Evolutionary conservation across 2,329 filamentous ascomycete species (phyloP).

Genomic region (Fusarium goolgardi): DNA sequence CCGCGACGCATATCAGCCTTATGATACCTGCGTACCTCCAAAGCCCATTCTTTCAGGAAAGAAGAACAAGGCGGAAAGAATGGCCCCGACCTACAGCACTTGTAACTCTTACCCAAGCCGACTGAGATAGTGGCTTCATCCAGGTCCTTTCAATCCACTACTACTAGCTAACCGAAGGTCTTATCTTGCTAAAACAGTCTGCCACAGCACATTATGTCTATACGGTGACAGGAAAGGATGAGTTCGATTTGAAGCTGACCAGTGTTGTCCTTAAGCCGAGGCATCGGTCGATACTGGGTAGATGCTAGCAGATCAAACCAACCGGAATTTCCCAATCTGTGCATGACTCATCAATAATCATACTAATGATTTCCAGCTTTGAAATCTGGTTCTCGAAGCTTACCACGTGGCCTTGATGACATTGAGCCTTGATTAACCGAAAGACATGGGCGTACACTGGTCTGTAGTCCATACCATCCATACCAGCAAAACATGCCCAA

Average conservation of each 20-base stretch:
- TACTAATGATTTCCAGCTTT: not conserved
- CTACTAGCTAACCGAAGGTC: not conserved
- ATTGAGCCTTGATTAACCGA: not conserved
- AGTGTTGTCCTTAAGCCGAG: not conserved
- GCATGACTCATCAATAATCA: not conserved
- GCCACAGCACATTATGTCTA: fast-evolving
- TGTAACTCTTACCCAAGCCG: not conserved
- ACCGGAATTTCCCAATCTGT: not conserved
- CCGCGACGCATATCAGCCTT: slow-evolving; percentile 3
- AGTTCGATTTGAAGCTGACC: not conserved
- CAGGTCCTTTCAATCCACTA: fast-evolving
- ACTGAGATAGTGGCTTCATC: not conserved
- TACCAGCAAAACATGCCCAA: not conserved
- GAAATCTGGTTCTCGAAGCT: not conserved
- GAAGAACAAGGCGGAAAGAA: no score
- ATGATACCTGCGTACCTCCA: no score
- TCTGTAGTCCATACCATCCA: not conserved
- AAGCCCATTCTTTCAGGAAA: no score
- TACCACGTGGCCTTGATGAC: not conserved
- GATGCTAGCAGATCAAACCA: not conserved
- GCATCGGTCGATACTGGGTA: not conserved
- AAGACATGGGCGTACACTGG: not conserved
- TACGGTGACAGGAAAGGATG: not conserved
- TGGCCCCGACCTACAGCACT: not conserved
- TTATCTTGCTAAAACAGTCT: no score